Conservation (phyloP, 208 protist genomes). For the Trypanosoma scelopori region DNA sequence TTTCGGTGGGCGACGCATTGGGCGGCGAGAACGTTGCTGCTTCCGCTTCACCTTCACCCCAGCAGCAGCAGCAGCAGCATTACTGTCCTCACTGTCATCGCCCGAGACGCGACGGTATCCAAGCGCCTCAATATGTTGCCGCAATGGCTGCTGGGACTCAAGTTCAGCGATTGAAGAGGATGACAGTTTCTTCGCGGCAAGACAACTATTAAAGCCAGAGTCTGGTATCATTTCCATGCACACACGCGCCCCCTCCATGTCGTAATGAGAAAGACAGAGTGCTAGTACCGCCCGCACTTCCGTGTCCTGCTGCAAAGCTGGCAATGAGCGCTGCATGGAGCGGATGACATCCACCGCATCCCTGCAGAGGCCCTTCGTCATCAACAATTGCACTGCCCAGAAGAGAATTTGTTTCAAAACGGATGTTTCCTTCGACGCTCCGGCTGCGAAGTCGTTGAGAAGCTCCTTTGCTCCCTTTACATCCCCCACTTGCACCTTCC, state of each 20-base stretch:
- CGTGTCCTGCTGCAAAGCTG: slow-evolving; percentile 35
- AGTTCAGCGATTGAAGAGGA: slow-evolving; percentile 37
- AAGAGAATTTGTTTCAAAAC: slow-evolving; percentile 41
- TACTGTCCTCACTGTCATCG: slow-evolving; percentile 10
- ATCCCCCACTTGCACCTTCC: slow-evolving; percentile 56
- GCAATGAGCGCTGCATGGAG: slow-evolving; percentile 28
- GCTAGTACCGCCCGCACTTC: slow-evolving; percentile 56
- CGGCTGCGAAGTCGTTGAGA: slow-evolving; percentile 17
- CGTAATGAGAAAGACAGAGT: slow-evolving; percentile 54
- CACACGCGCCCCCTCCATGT: slow-evolving; percentile 39
- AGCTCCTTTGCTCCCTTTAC: slow-evolving; percentile 33
- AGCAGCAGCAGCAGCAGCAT: slow-evolving; percentile 9
- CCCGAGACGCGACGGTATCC: slow-evolving; percentile 53
- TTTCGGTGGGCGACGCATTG: slow-evolving; percentile 59
- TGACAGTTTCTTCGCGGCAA: slow-evolving; percentile 14
- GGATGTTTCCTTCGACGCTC: slow-evolving; percentile 14
- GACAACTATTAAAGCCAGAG: background rate
- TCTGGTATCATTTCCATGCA: slow-evolving; percentile 28
- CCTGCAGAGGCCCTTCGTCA: slow-evolving; percentile 32
- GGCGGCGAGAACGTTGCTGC: slow-evolving; percentile 24
- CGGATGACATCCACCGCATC: slow-evolving; percentile 53
- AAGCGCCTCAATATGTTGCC: slow-evolving; percentile 52
- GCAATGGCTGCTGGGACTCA: slow-evolving; percentile 39
- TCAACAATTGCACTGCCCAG: slow-evolving; percentile 68
- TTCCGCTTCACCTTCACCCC: slow-evolving; percentile 12